These are phyloP conservation scores for Ottelia alismoides DNA, from an alignment of 106 monocot genomes.

Conservation along the genomic window DNA sequence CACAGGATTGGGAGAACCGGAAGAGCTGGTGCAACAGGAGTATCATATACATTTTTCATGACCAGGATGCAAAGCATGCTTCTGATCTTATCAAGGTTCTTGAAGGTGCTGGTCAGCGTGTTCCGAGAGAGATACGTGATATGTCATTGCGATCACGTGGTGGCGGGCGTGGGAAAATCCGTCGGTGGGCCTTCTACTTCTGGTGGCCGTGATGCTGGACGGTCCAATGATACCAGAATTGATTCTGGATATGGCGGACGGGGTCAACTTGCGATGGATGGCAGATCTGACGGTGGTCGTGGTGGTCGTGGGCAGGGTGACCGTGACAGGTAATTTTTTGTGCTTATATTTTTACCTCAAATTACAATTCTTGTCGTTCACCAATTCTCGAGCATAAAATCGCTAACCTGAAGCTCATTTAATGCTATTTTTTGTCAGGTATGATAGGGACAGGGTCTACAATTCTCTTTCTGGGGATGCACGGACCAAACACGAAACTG, in stretches of 20 bases:
- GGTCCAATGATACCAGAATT: slow-evolving; percentile 1
- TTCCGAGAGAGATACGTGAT: too few species aligned
- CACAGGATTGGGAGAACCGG: too few species aligned
- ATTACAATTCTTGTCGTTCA: too few species aligned
- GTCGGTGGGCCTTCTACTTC: slow-evolving; percentile 19
- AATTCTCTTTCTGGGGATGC: not conserved
- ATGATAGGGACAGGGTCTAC: not conserved
- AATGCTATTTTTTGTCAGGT: not conserved
- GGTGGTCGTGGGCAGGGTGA: too few species aligned
- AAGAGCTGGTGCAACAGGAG: too few species aligned
- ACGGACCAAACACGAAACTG: not conserved
- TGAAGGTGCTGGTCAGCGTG: slow-evolving; percentile 40
- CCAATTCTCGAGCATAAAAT: not conserved
- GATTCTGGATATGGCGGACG: slow-evolving; percentile 1
- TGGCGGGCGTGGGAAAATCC: slow-evolving; percentile 29
- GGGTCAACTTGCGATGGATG: slow-evolving; percentile 9
- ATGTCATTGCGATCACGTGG: slow-evolving; percentile 32
- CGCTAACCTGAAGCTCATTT: not conserved
- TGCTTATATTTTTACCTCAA: not conserved
- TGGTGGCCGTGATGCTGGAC: slow-evolving; percentile 11
- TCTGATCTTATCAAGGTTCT: slow-evolving; percentile 54
- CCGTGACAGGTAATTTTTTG: slow-evolving; percentile 4
- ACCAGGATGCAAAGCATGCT: slow-evolving; percentile 56
- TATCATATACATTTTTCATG: too few species aligned
- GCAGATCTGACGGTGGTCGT: not conserved